Evolutionary conservation across 2,329 filamentous ascomycete species (phyloP), one percentile per base, ranked within the genome.

Genomic region (Shiraia sp.): DNA sequence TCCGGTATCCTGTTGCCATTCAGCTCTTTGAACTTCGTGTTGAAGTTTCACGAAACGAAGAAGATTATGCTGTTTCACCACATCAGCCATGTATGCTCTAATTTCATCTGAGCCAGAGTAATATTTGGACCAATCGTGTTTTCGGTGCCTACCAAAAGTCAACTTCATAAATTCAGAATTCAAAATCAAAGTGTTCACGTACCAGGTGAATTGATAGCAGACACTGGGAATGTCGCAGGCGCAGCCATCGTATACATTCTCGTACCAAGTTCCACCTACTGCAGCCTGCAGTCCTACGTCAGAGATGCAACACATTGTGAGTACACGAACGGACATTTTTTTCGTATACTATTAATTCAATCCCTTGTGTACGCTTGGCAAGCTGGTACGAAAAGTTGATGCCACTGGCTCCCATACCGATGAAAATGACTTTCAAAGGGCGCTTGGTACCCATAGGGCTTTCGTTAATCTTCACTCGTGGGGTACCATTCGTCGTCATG

Each of bases 21-120:
- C 14, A 3, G 31, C 30, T 7, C 30, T 17, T 17, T n/a, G 10
- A 4, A 40, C 38, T 3, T 6, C 6, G 10, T 29, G 24, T 5
- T 24, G 13, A 16, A 40, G 22, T 13, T 35, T 33, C 22, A 35
- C 28, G 15, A 34, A 35, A 15, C 23, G 14, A 5, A 16, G 12
- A 13, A 40, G 23, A 4, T 23, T 14, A 25, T 34, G 29, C 17
- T 35, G 22, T 12, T n/a, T 33, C 12, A 14, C 38, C 16, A 76
- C 65, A 1, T 53, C 55, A 50, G 75, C 73, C 49, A 75, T 67
- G 44, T 77, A 77, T n/a, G 57, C 47, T 56, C 70, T 71, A 17
- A 77, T 77, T 51, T 77, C 74, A 1, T 66, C 63, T 0, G 70
- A 66, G 19, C 65, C 66, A 4, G 70, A 71, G 53, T 75, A 77